Percentiles rank a stretch among this genome's conserved stretches.
phyloP scores from a whole-genome alignment of 106 monocot species.

The Dendrobium huoshanense region DNA sequence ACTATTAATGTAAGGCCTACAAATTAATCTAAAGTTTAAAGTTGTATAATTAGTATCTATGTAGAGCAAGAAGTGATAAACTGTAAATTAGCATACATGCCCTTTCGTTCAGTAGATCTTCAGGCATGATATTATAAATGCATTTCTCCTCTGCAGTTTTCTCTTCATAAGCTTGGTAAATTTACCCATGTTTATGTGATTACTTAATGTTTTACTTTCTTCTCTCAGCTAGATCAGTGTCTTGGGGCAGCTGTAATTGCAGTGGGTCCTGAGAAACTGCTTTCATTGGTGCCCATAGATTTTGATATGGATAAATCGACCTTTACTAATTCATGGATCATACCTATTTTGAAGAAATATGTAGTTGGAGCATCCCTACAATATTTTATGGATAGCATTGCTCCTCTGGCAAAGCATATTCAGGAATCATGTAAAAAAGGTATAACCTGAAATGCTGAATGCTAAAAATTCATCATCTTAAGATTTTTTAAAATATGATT shows the following conservation, averaged over 20 bases:
- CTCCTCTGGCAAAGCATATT: conserved; percentile 44
- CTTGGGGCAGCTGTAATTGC: conserved; percentile 68
- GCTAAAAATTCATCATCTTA: not conserved
- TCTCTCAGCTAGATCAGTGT: conserved; percentile 62
- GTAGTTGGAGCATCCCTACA: conserved; percentile 49
- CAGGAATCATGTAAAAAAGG: conserved; percentile 39
- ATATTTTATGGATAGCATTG: conserved; percentile 66
- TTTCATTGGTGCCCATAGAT: conserved; percentile 53
- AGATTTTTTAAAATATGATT: not conserved
- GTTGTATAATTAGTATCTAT: not conserved
- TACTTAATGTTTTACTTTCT: conserved; percentile 10
- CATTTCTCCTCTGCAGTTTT: not conserved
- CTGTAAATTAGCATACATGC: not conserved
- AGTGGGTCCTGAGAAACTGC: conserved; percentile 72
- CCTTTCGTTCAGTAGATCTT: not conserved
- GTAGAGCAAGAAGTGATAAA: not conserved
- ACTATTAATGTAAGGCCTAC: not conserved
- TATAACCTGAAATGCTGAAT: conserved; percentile 8
- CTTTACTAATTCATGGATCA: conserved; percentile 77
- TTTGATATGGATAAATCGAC: conserved; percentile 32
- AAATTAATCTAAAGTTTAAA: not conserved
- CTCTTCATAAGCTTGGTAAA: not conserved
- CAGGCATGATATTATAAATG: not conserved
- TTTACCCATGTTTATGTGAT: not conserved
- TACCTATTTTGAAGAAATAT: conserved; percentile 82